phyloP scores from a whole-genome alignment of 805 yeast genomes.

The Naumovozyma dairenensis region DNA sequence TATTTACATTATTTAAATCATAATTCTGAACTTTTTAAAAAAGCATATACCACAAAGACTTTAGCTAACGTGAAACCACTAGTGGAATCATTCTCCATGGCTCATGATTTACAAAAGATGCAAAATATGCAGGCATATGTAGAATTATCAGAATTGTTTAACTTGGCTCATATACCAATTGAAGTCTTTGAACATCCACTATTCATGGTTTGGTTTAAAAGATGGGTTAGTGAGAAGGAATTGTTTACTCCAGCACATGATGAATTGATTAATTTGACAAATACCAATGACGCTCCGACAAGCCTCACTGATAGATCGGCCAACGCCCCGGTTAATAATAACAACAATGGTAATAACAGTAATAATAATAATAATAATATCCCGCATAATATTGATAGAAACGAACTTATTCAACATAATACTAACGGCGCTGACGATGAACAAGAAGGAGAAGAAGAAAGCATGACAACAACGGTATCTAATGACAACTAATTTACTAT shows the following conservation, averaged over 20 bases:
- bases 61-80: neutral
- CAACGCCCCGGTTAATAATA: too few species aligned
- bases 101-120: neutral
- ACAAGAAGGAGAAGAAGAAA: too few species aligned
- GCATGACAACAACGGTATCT: too few species aligned
- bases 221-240: conserved; percentile 1
- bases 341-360: too few species aligned
- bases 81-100: neutral
- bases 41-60: neutral
- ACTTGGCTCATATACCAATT: neutral
- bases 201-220: neutral
- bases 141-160: neutral
- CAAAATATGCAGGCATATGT: neutral
- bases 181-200: conserved; percentile 1
- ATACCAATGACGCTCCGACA: too few species aligned
- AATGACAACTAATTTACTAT: too few species aligned
- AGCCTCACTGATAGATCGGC: too few species aligned
- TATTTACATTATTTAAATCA: neutral
- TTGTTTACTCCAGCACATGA: neutral
- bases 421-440: too few species aligned
- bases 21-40: neutral
- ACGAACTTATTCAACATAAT: too few species aligned
- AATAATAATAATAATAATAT: too few species aligned
- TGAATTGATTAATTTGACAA: too few species aligned
- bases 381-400: too few species aligned